Evolutionary conservation across 192 early-diverging fungal genomes (phyloP), one percentile per base, ranked within the genome.

Genomic region (Spizellomyces sp.): DNA sequence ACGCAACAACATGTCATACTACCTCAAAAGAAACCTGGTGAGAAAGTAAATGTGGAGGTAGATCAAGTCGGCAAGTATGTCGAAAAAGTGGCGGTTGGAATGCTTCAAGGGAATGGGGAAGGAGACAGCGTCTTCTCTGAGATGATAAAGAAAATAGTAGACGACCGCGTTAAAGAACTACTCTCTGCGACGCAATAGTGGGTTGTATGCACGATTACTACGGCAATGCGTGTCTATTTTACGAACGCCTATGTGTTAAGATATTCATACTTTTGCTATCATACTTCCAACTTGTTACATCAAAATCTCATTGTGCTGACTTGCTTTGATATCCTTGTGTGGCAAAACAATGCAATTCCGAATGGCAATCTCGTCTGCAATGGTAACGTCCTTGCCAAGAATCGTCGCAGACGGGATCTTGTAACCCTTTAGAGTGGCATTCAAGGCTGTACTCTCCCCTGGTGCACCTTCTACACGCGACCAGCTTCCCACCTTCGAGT

Each of bases 21-120:
- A 83, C 88, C 94, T 6, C 70, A 54, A 8, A 91, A 92, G 78
- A 72, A 83, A 43, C 73, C 88, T 10, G 95, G 94, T 3, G 86
- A 87, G 60, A 77, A 77, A 63, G 92, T 98, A 63, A 99, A 99
- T 76, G 79, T 99, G 55, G 98, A 99, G 81, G 96, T 97, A 2
- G 98, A 99, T 74, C 95, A 96, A 89, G 83, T 99, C 73, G 95
- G 93, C 62, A 99, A 99, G 76, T 99, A 99, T 77, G 86, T 96
- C 27, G 94, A 96, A 75, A 87, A 88, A 64, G 87, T 93, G 50
- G 88, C 70, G n/a, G 62, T 72, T 0, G 60, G 62, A 14, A 64
- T 72, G 60, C 42, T 72, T 48, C 44, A 36, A 17, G 62, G 48
- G 8, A 48, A 57, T 12, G 70, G 70, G 14, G 55, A 47, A 8